A percentile compares a stretch with the other conserved stretches of the same genome.
Evolutionary conservation across 2,329 filamentous ascomycete species (phyloP).

Genomic region (Apiospora sp.): DNA sequence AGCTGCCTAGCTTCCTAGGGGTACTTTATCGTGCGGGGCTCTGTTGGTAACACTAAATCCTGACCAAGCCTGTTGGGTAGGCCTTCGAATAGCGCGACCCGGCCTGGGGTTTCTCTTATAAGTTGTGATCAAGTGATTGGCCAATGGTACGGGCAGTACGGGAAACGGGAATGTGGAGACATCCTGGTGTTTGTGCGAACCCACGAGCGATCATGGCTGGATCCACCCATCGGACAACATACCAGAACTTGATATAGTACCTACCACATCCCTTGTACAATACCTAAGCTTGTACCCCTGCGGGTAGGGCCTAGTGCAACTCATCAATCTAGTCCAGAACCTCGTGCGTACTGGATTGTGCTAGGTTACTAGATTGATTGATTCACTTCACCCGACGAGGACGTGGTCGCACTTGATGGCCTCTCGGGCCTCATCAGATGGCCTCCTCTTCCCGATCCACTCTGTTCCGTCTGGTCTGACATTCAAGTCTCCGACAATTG

Average conservation of each 20-base stretch:
- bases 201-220: conserved; percentile 13
- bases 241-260: neutral
- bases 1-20: neutral
- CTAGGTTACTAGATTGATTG: neutral
- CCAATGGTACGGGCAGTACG: neutral
- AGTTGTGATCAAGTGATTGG: neutral
- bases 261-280: neutral
- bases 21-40: conserved; percentile 6
- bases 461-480: neutral
- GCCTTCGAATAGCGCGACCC: conserved; percentile 10
- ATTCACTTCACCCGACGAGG: neutral
- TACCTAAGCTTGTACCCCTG: neutral
- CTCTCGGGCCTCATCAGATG: neutral
- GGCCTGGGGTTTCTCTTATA: neutral
- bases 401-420: neutral
- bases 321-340: neutral
- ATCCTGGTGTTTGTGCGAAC: conserved; percentile 9
- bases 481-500: neutral
- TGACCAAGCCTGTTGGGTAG: conserved; percentile 1
- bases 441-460: neutral
- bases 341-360: neutral
- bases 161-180: neutral
- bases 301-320: conserved; percentile 14
- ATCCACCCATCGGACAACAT: neutral
- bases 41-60: neutral